phyloP scores from a whole-genome alignment of 2,329 filamentous ascomycete species.

The Botrytis porri region DNA sequence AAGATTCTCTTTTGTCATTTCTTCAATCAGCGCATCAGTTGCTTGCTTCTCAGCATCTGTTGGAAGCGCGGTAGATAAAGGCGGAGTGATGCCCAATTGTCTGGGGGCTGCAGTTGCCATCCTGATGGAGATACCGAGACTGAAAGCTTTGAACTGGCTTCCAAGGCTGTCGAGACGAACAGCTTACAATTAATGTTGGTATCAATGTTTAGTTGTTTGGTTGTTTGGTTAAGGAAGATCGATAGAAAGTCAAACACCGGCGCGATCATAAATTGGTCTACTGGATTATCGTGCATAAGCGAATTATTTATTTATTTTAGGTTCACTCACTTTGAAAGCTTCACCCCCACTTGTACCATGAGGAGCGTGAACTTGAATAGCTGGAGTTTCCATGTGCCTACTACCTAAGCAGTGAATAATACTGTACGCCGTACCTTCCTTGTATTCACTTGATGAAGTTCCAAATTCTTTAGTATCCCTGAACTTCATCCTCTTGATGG shows the following conservation, averaged over 20 bases:
- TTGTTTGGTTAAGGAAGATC: background rate
- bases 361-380: background rate
- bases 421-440: background rate
- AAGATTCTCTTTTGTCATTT: slow-evolving; percentile 85
- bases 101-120: slow-evolving; percentile 35
- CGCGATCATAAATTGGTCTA: slow-evolving; percentile 6
- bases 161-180: slow-evolving; percentile 1
- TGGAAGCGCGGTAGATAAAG: slow-evolving; percentile 75
- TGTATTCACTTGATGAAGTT: background rate
- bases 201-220: slow-evolving; percentile 8
- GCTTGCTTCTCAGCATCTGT: slow-evolving; percentile 72
- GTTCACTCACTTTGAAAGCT: background rate
- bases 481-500: background rate
- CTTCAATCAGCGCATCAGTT: slow-evolving; percentile 76
- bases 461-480: background rate
- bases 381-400: background rate
- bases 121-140: slow-evolving; percentile 18
- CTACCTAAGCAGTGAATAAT: background rate
- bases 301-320: slow-evolving; percentile 1
- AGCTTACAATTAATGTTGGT: background rate
- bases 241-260: background rate
- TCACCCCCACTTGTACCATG: background rate
- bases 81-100: slow-evolving; percentile 68
- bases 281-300: slow-evolving; percentile 12
- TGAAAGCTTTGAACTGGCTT: background rate